These are phyloP conservation scores for Chalaropsis ovoidea DNA, from an alignment of 2,329 filamentous ascomycete genomes.

Conservation along the genomic window DNA sequence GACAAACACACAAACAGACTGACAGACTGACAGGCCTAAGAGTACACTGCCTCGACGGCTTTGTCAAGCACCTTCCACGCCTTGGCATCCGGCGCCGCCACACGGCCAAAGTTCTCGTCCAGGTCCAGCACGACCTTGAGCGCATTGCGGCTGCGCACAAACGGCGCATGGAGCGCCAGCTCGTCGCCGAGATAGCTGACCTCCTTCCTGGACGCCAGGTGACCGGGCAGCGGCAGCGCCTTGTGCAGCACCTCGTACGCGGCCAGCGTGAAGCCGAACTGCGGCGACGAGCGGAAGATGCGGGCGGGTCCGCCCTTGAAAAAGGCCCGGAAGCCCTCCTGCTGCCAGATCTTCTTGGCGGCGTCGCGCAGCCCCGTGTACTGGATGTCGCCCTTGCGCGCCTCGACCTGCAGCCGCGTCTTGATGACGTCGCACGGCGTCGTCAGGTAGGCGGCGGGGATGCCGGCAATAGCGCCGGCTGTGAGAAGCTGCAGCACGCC, in stretches of 20 bases:
- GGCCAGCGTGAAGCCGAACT: constrained; percentile 95
- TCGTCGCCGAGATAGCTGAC: constrained; percentile 48
- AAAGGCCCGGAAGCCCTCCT: constrained; percentile 92
- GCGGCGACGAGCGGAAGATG: constrained; percentile 87
- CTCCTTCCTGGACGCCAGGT: constrained; percentile 39
- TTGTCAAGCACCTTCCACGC: constrained; percentile 45
- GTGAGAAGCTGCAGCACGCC: constrained; percentile 84
- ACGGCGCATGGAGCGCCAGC: constrained; percentile 46
- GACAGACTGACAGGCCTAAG: constrained; percentile 1
- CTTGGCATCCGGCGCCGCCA: constrained; percentile 48
- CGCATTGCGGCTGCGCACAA: constrained; percentile 66
- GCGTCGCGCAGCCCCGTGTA: constrained; percentile 85
- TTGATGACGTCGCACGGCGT: constrained; percentile 99
- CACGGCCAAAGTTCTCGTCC: constrained; percentile 81
- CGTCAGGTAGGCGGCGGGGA: constrained; percentile 87
- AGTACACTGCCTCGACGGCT: constrained; percentile 24
- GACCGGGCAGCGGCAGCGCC: constrained; percentile 51
- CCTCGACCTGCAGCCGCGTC: constrained; percentile 93
- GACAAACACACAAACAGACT: background rate
- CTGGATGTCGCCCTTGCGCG: constrained; percentile 80
- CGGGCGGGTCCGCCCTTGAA: constrained; percentile 97
- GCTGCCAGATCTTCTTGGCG: constrained; percentile 69
- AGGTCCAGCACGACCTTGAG: constrained; percentile 92
- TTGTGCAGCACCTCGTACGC: constrained; percentile 87
- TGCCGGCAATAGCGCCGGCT: constrained; percentile 86